Percentiles rank a stretch among this genome's conserved stretches.
Evolutionary conservation across 2,329 filamentous ascomycete genomes (phyloP).

Genomic region (Pyricularia sp.): DNA sequence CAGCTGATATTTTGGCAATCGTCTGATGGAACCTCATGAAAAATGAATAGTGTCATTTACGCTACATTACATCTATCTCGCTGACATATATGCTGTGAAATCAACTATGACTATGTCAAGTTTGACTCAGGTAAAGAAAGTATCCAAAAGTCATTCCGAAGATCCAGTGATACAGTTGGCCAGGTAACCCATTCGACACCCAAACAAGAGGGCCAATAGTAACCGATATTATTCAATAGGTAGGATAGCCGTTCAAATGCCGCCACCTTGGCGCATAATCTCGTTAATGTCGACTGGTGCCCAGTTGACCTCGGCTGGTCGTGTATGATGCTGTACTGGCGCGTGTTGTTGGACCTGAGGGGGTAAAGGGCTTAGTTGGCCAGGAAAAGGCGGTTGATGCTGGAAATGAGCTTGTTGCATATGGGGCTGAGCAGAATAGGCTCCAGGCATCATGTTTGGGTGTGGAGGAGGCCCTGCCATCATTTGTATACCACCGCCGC

Average conservation of each 20-base stretch:
- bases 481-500: conserved; percentile 5
- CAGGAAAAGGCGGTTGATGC: conserved; percentile 11
- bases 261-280: conserved; percentile 23
- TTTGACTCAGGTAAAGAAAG: not conserved
- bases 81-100: not conserved
- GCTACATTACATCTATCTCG: not conserved
- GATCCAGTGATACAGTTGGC: not conserved
- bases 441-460: not conserved
- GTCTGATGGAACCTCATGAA: not conserved
- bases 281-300: conserved; percentile 29
- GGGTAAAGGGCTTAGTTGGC: conserved; percentile 15
- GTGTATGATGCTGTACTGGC: not conserved
- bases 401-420: conserved; percentile 1
- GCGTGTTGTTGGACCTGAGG: conserved; percentile 7
- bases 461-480: not conserved
- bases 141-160: not conserved
- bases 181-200: not conserved
- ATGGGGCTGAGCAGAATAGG: not conserved
- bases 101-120: not conserved
- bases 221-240: not conserved
- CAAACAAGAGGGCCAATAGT: not conserved
- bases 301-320: conserved; percentile 24
- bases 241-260: not conserved
- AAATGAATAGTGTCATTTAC: not conserved
- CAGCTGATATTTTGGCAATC: not conserved